These are phyloP conservation scores for Diplodia seriata DNA, from an alignment of 2,329 filamentous ascomycete species.

Conservation along the genomic window DNA sequence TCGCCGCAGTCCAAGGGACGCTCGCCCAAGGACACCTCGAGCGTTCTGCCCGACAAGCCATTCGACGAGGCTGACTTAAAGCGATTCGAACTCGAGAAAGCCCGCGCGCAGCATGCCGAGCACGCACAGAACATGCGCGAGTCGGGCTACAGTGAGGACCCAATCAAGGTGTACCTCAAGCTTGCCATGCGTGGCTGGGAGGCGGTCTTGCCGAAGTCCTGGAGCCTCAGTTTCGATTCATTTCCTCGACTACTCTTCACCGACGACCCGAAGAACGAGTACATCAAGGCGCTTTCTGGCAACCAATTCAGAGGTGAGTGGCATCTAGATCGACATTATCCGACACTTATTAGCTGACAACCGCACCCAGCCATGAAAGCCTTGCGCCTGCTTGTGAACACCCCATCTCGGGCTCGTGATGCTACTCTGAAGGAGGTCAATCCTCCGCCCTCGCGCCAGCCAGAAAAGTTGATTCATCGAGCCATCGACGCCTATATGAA, in stretches of 20 bases:
- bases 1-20: slow-evolving; percentile 3
- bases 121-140: slow-evolving; percentile 47
- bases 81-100: slow-evolving; percentile 38
- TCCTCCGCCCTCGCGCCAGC: slow-evolving; percentile 41
- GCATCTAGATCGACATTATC: slow-evolving; percentile 28
- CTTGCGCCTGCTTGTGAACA: slow-evolving; percentile 56
- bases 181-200: slow-evolving; percentile 64
- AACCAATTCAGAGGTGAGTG: slow-evolving; percentile 55
- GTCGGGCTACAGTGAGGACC: slow-evolving; percentile 59
- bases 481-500: slow-evolving; percentile 57
- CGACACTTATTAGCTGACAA: neutral
- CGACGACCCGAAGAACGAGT: slow-evolving; percentile 49
- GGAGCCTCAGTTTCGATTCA: slow-evolving; percentile 61
- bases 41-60: slow-evolving; percentile 13
- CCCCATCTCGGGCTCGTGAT: slow-evolving; percentile 61
- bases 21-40: neutral
- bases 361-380: slow-evolving; percentile 56
- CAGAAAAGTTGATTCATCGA: slow-evolving; percentile 50
- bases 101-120: slow-evolving; percentile 39
- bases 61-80: slow-evolving; percentile 39
- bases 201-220: slow-evolving; percentile 60
- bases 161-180: slow-evolving; percentile 60
- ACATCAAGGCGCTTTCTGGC: slow-evolving; percentile 53
- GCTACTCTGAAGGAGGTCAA: slow-evolving; percentile 49
- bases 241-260: slow-evolving; percentile 62